Evolutionary conservation across 129 eudicot species (phyloP), one percentile per base, ranked within the genome.

Genomic region (Erigeron canadensis): DNA sequence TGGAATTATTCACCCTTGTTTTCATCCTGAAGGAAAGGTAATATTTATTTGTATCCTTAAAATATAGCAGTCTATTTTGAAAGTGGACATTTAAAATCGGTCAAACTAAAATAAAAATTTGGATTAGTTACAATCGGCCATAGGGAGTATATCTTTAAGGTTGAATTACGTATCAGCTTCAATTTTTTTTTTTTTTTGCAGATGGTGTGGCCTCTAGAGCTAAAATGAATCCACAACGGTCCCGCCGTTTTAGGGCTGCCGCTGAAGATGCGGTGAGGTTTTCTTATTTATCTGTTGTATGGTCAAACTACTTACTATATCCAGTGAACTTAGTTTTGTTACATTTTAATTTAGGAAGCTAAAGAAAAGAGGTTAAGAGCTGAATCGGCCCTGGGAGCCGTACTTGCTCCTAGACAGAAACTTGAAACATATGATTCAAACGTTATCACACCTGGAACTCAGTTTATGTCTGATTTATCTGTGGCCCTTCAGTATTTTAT

Each of bases 161-260:
- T 47, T 54, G 72, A 67, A 72, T 23, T 16, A 18, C 11, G 16
- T 41, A 57, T 58, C 59, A 60, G 74, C 34, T 75, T 73, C 38
- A 47, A 43, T 8, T 21, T 82, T 68, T 59, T 23, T 78, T 69
- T 8, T 21, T 82, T 68, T 59, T 23, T 78, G 71, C 77, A 94
- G 99, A 95, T 59, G 99, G 99, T 66, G 99, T 95, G 82, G 99
- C 99, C 64, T 97, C 99, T 10, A 86, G 99, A 80, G 99, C 99
- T 71, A 95, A 95, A 88, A 95, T 95, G 99, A 95, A 95, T 70
- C 99, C 90, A 87, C 99, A 95, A 65, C 82, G 99, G 40, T 60
- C 99, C 19, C 87, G 97, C 37, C 99, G 99, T 22, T 95, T 95
- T 73, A 86, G 99, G 81, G 97, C 97, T 72, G 96, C 99, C 69